A percentile compares a stretch with the other conserved stretches of the same genome.
Evolutionary conservation across 495 filamentous ascomycete genomes (phyloP).

Genomic region (Penicillium paxilli): DNA sequence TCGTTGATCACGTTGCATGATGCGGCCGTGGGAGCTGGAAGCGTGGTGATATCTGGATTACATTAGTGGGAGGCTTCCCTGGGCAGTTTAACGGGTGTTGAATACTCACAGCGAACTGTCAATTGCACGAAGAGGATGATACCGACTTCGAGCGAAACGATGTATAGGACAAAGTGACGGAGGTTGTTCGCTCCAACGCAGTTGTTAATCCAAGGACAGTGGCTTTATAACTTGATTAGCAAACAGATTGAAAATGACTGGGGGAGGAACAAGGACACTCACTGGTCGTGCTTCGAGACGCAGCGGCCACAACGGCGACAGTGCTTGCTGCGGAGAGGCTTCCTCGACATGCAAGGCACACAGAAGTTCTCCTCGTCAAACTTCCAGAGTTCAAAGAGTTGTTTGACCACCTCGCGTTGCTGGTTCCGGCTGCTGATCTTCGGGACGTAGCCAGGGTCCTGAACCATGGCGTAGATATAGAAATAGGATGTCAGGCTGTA

Average conservation of each 20-base stretch:
- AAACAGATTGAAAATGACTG: background rate
- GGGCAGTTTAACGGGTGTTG: background rate
- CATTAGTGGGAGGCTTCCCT: constrained; percentile 14
- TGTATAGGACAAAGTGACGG: constrained; percentile 90
- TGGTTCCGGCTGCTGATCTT: constrained; percentile 84
- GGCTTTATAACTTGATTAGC: constrained; percentile 60
- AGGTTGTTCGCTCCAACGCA: constrained; percentile 94
- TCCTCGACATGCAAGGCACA: constrained; percentile 87
- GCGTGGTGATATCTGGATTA: constrained; percentile 52
- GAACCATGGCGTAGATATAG: constrained; percentile 79
- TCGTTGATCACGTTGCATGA: constrained; percentile 78
- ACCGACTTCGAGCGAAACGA: constrained; percentile 72
- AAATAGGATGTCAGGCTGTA: constrained; percentile 75
- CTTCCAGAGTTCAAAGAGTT: constrained; percentile 78
- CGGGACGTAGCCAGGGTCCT: constrained; percentile 93
- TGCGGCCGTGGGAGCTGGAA: constrained; percentile 44
- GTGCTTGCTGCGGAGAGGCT: constrained; percentile 91
- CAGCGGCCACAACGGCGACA: constrained; percentile 88
- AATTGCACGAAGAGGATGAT: constrained; percentile 63
- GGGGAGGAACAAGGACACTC: constrained; percentile 32
- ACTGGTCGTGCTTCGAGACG: constrained; percentile 97
- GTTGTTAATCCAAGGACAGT: constrained; percentile 97
- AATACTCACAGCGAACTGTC: constrained; percentile 53
- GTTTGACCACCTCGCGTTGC: constrained; percentile 83
- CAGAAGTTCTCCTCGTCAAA: constrained; percentile 96